Evolutionary conservation across 108 stramenopile species (phyloP).

Genomic region (Nitzschia sp.): DNA sequence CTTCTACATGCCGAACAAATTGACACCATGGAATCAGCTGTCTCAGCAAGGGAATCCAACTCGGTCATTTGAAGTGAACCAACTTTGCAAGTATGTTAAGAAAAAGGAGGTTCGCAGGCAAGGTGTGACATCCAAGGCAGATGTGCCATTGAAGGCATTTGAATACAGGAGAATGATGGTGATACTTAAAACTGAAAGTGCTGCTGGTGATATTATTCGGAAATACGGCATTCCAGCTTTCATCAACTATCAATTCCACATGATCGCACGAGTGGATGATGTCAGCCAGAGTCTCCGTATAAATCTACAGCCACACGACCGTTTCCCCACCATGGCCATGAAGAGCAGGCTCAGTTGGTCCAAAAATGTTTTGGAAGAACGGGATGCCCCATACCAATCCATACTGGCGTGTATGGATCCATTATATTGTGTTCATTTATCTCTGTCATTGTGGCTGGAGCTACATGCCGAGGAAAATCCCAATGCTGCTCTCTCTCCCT

Average conservation of each 20-base stretch:
- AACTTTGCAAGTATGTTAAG: constrained; percentile 18
- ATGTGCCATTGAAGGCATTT: neutral
- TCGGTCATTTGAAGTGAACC: neutral
- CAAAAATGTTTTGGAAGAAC: constrained; percentile 29
- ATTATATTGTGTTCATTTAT: constrained; percentile 12
- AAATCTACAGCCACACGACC: constrained; percentile 7
- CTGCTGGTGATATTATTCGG: neutral
- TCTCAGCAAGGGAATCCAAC: constrained; percentile 16
- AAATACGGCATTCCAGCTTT: constrained; percentile 7
- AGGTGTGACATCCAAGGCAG: constrained; percentile 14
- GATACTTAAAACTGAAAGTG: no score
- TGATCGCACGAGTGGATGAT: constrained; percentile 22
- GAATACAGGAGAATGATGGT: neutral
- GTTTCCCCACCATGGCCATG: neutral
- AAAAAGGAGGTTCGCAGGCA: constrained; percentile 19
- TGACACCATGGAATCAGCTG: neutral
- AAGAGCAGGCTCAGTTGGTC: constrained; percentile 13
- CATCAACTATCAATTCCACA: no score
- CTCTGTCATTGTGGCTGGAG: no score
- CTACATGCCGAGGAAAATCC: neutral
- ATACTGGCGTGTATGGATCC: constrained; percentile 13
- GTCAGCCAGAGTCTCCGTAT: neutral
- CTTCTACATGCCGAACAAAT: constrained; percentile 18
- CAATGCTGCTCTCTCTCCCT: neutral
- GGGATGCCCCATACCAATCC: constrained; percentile 31